These are phyloP conservation scores for Pythium periplocum DNA, from an alignment of 352 stramenopile species.

Conservation along the genomic window DNA sequence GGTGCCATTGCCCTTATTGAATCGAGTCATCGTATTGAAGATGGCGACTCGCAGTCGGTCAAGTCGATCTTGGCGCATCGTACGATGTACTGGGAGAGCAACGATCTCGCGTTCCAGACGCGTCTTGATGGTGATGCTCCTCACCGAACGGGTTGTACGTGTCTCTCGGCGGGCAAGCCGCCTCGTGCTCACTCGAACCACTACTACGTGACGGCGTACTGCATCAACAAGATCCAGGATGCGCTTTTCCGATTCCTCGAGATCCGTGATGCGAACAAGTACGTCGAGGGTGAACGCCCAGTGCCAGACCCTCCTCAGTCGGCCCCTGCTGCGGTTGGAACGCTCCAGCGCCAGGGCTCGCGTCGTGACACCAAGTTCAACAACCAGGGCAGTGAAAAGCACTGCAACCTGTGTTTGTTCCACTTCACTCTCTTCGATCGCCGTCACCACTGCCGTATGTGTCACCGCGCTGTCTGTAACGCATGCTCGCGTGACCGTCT, in stretches of 20 bases:
- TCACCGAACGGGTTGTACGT: conserved; percentile 80
- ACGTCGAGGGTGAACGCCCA: conserved; percentile 69
- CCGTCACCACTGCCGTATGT: conserved; percentile 88
- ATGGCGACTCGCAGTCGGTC: conserved; percentile 81
- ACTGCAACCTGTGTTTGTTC: conserved; percentile 88
- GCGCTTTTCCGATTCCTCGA: conserved; percentile 81
- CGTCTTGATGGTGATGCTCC: conserved; percentile 72
- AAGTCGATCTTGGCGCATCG: conserved; percentile 84
- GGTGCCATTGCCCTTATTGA: conserved; percentile 84
- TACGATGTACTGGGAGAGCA: conserved; percentile 89
- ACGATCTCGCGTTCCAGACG: conserved; percentile 72
- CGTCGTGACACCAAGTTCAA: conserved; percentile 58
- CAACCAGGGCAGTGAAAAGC: conserved; percentile 73
- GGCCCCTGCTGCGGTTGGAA: conserved; percentile 18
- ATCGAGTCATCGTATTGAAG: conserved; percentile 81
- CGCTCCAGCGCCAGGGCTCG: conserved; percentile 52
- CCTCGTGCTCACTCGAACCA: conserved; percentile 73
- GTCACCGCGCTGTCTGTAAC: conserved; percentile 83
- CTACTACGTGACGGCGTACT: conserved; percentile 87
- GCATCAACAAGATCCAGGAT: conserved; percentile 85
- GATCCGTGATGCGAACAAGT: conserved; percentile 69
- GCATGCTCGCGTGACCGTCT: conserved; percentile 81
- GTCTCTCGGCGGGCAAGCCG: conserved; percentile 64
- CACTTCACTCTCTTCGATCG: conserved; percentile 89
- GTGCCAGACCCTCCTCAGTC: conserved; percentile 57